These are phyloP conservation scores for Ceratobasidium theobromae DNA, from an alignment of 1,284 basidiomycete species.

Conservation along the genomic window DNA sequence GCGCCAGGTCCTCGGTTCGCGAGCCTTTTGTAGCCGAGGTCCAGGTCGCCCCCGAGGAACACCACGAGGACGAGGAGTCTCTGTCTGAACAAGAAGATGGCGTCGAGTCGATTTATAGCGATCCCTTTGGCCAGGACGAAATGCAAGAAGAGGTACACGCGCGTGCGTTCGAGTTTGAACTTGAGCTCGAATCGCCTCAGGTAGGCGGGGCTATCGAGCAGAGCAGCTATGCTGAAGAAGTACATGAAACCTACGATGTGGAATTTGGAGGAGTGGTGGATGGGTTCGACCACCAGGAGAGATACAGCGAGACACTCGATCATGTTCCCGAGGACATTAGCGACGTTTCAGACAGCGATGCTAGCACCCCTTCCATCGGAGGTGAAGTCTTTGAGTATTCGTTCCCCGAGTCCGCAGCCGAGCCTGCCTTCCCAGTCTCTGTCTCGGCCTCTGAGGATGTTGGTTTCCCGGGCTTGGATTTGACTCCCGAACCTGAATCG, in stretches of 20 bases:
- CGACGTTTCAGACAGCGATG: background rate
- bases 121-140: background rate
- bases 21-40: background rate
- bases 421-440: background rate
- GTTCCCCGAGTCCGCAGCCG: conserved; percentile 14
- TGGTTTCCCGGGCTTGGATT: background rate
- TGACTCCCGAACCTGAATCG: background rate
- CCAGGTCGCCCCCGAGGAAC: background rate
- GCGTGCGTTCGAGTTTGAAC: background rate
- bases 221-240: background rate
- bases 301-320: background rate
- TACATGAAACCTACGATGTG: background rate
- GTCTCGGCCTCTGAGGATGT: background rate
- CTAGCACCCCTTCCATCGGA: background rate
- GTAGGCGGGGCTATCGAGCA: background rate
- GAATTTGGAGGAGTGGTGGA: background rate
- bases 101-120: background rate
- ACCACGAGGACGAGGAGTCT: background rate
- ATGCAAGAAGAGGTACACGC: background rate
- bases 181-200: background rate
- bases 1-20: background rate
- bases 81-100: background rate
- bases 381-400: conserved; percentile 11
- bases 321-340: background rate
- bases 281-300: background rate